These are phyloP conservation scores for Viola pubescens DNA, from an alignment of 441 rosid species.

Conservation along the genomic window DNA sequence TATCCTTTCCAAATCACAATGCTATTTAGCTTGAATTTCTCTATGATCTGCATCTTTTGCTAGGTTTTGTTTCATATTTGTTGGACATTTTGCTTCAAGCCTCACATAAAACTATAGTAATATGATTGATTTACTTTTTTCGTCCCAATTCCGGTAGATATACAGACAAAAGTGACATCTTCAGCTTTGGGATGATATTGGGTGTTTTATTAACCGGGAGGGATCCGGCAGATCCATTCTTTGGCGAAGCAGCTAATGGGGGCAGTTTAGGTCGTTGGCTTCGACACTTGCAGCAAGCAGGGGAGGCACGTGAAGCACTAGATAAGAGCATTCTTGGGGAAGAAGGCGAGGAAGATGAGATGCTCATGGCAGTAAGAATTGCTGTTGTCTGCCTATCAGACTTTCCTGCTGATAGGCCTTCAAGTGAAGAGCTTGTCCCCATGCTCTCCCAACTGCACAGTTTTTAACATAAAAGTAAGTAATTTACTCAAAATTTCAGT, in stretches of 20 bases:
- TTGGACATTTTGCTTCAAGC: neutral
- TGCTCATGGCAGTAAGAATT: conserved; percentile 90
- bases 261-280: conserved; percentile 86
- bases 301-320: conserved; percentile 77
- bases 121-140: neutral
- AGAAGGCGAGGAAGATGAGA: conserved; percentile 91
- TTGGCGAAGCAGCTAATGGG: conserved; percentile 46
- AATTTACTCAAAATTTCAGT: conserved; percentile 1
- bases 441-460: conserved; percentile 96
- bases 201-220: conserved; percentile 81
- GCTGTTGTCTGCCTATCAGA: conserved; percentile 84
- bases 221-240: conserved; percentile 61
- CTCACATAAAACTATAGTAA: neutral
- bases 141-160: conserved; percentile 40
- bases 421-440: conserved; percentile 86
- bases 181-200: conserved; percentile 91
- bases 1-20: neutral
- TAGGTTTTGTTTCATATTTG: neutral
- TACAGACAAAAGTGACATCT: conserved; percentile 78
- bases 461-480: conserved; percentile 46
- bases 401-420: conserved; percentile 81
- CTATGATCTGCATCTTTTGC: neutral
- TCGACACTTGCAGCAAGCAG: conserved; percentile 72
- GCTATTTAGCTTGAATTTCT: conserved; percentile 3
- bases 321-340: conserved; percentile 82